A percentile compares a stretch with the other conserved stretches of the same genome.
phyloP scores from a whole-genome alignment of 225 moss, liverwort and hornwort species.

The Pseudisothecium myosuroides region DNA sequence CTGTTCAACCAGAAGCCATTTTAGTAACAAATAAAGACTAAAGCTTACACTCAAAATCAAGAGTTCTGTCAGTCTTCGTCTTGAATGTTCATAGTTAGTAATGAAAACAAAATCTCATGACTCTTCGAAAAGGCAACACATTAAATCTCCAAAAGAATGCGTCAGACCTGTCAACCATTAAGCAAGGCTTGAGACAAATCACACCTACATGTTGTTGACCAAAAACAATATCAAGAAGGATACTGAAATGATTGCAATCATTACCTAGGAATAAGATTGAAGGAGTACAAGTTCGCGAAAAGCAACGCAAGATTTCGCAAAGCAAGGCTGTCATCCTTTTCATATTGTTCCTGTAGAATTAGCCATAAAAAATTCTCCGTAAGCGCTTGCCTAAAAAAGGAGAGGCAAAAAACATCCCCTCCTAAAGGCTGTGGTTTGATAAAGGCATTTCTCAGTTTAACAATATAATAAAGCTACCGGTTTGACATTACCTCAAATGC shows the following conservation, averaged over 20 bases:
- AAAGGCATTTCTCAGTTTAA: neutral
- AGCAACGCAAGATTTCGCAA: slow-evolving; percentile 80
- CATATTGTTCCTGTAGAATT: slow-evolving; percentile 67
- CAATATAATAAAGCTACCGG: neutral
- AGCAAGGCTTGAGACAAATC: neutral
- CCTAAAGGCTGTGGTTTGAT: neutral
- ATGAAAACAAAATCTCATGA: neutral
- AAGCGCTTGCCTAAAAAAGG: neutral
- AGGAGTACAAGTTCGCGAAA: slow-evolving; percentile 68
- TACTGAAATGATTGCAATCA: neutral
- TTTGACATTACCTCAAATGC: slow-evolving; percentile 62
- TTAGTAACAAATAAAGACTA: neutral
- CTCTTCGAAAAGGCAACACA: neutral
- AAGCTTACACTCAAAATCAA: neutral
- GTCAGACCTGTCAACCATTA: neutral
- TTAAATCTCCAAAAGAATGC: neutral
- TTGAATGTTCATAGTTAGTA: neutral
- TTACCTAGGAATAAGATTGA: slow-evolving; percentile 73
- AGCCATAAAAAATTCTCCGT: neutral
- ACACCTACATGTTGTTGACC: neutral
- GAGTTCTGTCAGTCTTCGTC: neutral
- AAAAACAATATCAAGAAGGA: neutral
- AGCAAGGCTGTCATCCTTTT: slow-evolving; percentile 68
- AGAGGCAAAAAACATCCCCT: neutral
- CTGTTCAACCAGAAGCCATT: slow-evolving; percentile 26